Evolutionary conservation across 371 early-diverging fungal genomes (phyloP).

Genomic region (Coemansia sp.): DNA sequence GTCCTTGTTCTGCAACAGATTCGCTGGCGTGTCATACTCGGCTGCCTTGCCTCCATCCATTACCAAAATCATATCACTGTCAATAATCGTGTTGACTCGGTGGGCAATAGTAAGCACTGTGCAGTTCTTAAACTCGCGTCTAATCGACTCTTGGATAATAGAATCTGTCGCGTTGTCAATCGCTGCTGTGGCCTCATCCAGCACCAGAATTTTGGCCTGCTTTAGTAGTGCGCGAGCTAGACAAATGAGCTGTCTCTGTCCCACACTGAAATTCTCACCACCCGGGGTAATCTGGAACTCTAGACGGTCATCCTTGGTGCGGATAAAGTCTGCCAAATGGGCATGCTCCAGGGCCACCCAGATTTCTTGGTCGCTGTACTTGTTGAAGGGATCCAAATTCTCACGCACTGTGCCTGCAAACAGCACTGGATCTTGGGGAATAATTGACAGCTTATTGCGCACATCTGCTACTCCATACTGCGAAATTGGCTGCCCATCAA

Average conservation of each 20-base stretch:
- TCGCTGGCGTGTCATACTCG: conserved; percentile 62
- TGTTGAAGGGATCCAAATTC: conserved; percentile 59
- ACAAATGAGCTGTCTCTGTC: conserved; percentile 75
- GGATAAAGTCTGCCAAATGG: conserved; percentile 65
- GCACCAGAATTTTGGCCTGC: conserved; percentile 60
- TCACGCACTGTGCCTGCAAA: conserved; percentile 65
- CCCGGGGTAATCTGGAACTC: conserved; percentile 37
- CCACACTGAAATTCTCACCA: conserved; percentile 70
- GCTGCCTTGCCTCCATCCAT: conserved; percentile 61
- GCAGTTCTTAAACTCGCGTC: conserved; percentile 56
- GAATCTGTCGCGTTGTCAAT: conserved; percentile 69
- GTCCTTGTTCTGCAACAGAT: conserved; percentile 53
- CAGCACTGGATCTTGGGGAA: conserved; percentile 64
- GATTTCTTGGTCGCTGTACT: conserved; percentile 61
- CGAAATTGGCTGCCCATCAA: conserved; percentile 59
- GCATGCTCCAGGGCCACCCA: conserved; percentile 82
- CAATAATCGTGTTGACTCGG: conserved; percentile 61
- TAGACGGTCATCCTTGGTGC: conserved; percentile 33
- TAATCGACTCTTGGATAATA: conserved; percentile 65
- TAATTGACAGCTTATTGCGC: conserved; percentile 57
- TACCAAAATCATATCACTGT: conserved; percentile 64
- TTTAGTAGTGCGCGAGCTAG: conserved; percentile 67
- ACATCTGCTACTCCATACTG: conserved; percentile 53
- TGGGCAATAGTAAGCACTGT: conserved; percentile 70
- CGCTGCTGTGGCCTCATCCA: conserved; percentile 73